Evolutionary conservation across 1,284 basidiomycete species (phyloP), one percentile per base, ranked within the genome.

Genomic region (Ganoderma sinense): DNA sequence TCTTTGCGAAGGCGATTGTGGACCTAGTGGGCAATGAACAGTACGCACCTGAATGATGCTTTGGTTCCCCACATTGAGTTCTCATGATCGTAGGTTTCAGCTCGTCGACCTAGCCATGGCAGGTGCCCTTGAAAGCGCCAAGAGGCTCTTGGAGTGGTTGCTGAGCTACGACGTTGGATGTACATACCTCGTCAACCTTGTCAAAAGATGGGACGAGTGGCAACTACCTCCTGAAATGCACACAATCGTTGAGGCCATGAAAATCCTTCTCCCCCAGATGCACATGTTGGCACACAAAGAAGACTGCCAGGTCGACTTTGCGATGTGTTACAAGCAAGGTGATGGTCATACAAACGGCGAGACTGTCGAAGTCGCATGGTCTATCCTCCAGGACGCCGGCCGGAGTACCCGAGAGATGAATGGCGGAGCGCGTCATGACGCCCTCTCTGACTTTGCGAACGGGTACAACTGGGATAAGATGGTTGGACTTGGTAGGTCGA

Each of bases 221-320:
- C 4, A 10, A 1, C 26, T 53, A 8, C 51, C 51, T 13, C 51
- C 51, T 0, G 51, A 53, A 10, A 53, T 53, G 51, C 51, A 23
- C 26, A 53, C 26, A 23, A 53, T 39, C 23, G 26, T 65, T 2
- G 53, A 45, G 26, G 14, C 29, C 5, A 56, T 41, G 20, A 41
- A 59, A 26, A 11, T 59, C 4, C 41, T 64, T 2, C 58, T 68
- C 0, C 67, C 67, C 0, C 62, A 68, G 33, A 16, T 68, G 23
- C 67, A 68, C 41, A 68, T 64, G 39, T n/a, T 64, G 14, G 43
- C 55, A 4, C 66, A 67, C 55, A 58, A 64, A 16, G 62, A 67
- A 29, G 48, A 43, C 20, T 67, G 66, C 11, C 66, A 67, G 7
- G n/a, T 58, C 31, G 66, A 62, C 2, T 67, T 56, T 20, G 66